Conservation (phyloP, 495 filamentous ascomycete genomes). For the Aspergillus incahuasiensis region DNA sequence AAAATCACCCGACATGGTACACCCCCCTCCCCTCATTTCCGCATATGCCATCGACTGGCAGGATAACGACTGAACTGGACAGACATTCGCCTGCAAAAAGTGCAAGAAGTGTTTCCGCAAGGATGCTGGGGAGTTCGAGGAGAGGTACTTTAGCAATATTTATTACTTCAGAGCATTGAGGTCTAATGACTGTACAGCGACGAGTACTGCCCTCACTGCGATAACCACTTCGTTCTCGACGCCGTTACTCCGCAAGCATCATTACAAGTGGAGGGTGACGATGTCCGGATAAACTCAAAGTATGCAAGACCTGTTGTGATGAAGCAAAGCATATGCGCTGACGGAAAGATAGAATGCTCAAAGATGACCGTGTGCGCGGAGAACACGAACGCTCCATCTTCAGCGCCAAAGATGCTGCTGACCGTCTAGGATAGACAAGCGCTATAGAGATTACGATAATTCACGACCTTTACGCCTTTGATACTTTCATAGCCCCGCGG, state of each 20-base stretch:
- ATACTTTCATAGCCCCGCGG: not conserved
- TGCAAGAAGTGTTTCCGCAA: slow-evolving; percentile 98
- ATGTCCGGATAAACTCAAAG: slow-evolving; percentile 73
- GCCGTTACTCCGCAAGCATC: slow-evolving; percentile 75
- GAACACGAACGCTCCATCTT: slow-evolving; percentile 64
- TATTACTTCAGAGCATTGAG: not conserved
- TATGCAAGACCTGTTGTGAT: slow-evolving; percentile 16
- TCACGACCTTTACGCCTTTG: slow-evolving; percentile 24
- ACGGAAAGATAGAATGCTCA: slow-evolving; percentile 66
- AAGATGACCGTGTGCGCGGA: slow-evolving; percentile 75
- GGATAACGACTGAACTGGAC: not conserved
- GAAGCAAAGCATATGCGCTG: not conserved
- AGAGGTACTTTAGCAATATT: slow-evolving; percentile 47
- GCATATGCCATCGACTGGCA: slow-evolving; percentile 2
- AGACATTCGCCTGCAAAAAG: slow-evolving; percentile 92
- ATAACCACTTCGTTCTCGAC: slow-evolving; percentile 95
- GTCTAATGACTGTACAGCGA: slow-evolving; percentile 50
- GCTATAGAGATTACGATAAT: slow-evolving; percentile 25
- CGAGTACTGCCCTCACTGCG: slow-evolving; percentile 99
- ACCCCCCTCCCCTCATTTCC: not conserved
- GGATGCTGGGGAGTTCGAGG: slow-evolving; percentile 85
- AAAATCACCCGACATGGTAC: slow-evolving; percentile 81
- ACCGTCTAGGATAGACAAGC: slow-evolving; percentile 62
- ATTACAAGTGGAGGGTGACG: slow-evolving; percentile 82
- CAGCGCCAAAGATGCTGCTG: slow-evolving; percentile 62